phyloP scores from a whole-genome alignment of 106 monocot species.

The Acorus calamus region DNA sequence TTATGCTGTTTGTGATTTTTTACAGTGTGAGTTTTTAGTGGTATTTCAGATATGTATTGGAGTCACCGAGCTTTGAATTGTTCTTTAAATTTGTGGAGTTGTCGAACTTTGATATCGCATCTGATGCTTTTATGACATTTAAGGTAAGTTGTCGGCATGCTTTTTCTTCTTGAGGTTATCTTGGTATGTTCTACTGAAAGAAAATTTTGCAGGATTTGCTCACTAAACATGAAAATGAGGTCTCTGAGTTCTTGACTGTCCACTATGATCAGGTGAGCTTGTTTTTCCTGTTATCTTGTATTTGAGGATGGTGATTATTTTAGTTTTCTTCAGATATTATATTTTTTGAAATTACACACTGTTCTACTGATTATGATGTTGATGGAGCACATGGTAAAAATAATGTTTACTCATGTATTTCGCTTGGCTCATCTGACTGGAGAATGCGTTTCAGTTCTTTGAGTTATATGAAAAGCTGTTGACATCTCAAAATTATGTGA shows the following conservation, averaged over 20 bases:
- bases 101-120: conserved; percentile 97
- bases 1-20: conserved; percentile 4
- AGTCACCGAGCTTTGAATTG: conserved; percentile 79
- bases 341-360: not conserved
- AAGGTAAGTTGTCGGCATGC: conserved; percentile 39
- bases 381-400: not conserved
- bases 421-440: conserved; percentile 7
- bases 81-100: conserved; percentile 95
- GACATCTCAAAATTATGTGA: conserved; percentile 81
- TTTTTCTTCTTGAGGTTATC: not conserved
- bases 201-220: conserved; percentile 75
- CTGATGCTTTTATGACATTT: conserved; percentile 96
- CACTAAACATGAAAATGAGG: conserved; percentile 78
- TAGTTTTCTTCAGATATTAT: not conserved
- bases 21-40: conserved; percentile 26
- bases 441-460: conserved; percentile 72
- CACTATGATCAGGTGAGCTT: conserved; percentile 70
- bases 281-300: not conserved
- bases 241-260: conserved; percentile 63
- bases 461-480: conserved; percentile 69
- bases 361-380: too few species aligned
- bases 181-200: conserved; percentile 2
- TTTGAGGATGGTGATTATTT: not conserved
- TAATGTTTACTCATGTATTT: not conserved
- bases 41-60: conserved; percentile 61